Conservation (phyloP, 352 stramenopile genomes). For the Plasmopara muralis region DNA sequence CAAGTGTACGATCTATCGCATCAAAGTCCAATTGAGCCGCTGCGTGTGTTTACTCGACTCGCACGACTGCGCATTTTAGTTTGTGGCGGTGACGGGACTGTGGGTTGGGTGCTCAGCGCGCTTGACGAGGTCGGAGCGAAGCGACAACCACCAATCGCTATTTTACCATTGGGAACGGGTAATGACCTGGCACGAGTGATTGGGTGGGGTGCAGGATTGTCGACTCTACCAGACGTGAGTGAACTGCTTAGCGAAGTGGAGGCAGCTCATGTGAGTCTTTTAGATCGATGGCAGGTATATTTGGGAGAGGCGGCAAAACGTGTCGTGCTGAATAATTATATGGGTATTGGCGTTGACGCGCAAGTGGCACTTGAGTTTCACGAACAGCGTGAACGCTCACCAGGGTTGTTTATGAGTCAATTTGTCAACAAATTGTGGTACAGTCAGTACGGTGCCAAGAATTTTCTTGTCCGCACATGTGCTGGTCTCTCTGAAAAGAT, state of each 20-base stretch:
- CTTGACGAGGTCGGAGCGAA: slow-evolving; percentile 56
- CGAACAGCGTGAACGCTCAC: slow-evolving; percentile 79
- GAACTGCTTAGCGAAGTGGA: slow-evolving; percentile 63
- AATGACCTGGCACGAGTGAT: slow-evolving; percentile 92
- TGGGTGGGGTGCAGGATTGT: slow-evolving; percentile 92
- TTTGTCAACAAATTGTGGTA: slow-evolving; percentile 92
- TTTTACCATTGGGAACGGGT: slow-evolving; percentile 93
- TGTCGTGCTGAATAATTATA: slow-evolving; percentile 72
- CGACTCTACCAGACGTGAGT: slow-evolving; percentile 49
- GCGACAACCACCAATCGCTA: slow-evolving; percentile 88
- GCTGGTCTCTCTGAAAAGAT: slow-evolving; percentile 71
- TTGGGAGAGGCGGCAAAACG: slow-evolving; percentile 59
- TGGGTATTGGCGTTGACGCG: slow-evolving; percentile 86
- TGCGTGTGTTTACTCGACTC: slow-evolving; percentile 88
- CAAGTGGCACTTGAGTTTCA: slow-evolving; percentile 89
- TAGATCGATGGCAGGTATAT: slow-evolving; percentile 72
- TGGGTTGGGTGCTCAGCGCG: slow-evolving; percentile 86
- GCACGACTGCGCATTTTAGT: slow-evolving; percentile 88
- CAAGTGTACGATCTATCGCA: slow-evolving; percentile 94
- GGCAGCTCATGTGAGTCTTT: slow-evolving; percentile 60
- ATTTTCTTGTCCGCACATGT: slow-evolving; percentile 81
- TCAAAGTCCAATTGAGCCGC: slow-evolving; percentile 85
- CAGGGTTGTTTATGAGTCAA: slow-evolving; percentile 83
- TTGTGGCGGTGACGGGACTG: slow-evolving; percentile 92
- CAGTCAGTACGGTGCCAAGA: slow-evolving; percentile 80